These are phyloP conservation scores for Oryza nivara DNA, from an alignment of 176 grass and related monocot species.

Conservation along the genomic window DNA sequence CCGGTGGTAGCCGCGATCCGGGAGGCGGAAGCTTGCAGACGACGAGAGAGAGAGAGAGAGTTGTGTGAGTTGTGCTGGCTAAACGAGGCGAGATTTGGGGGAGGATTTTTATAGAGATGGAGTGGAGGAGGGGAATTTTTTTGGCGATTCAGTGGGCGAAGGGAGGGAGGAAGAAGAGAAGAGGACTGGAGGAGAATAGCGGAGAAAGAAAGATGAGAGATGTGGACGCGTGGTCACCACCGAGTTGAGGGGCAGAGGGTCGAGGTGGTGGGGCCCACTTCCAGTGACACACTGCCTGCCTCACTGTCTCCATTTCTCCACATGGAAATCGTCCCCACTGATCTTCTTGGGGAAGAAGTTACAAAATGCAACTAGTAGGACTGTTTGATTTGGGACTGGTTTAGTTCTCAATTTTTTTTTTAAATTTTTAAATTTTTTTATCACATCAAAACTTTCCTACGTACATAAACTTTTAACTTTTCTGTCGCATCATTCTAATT, in stretches of 20 bases:
- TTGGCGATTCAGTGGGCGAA: slow-evolving; percentile 49
- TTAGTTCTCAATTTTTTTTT: no score
- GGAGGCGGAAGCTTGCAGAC: neutral
- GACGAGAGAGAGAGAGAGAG: neutral
- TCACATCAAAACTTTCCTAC: no score
- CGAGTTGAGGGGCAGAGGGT: neutral
- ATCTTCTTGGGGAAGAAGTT: neutral
- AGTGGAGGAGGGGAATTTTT: slow-evolving; percentile 26
- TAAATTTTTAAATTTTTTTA: no score
- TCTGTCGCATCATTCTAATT: no score
- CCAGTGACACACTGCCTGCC: neutral
- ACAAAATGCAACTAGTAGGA: neutral
- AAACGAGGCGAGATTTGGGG: neutral
- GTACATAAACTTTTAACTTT: no score
- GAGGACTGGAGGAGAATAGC: neutral
- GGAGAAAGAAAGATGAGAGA: neutral
- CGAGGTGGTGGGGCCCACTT: neutral
- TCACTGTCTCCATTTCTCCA: no score
- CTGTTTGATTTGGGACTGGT: no score
- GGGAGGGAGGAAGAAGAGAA: neutral
- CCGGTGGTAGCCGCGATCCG: neutral
- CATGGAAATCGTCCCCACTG: neutral
- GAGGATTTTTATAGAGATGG: slow-evolving; percentile 25
- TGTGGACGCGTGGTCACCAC: slow-evolving; percentile 38
- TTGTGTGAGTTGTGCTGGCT: neutral